Evolutionary conservation across 768 basidiomycete species (phyloP).

Genomic region (Mrakia blollopis): DNA sequence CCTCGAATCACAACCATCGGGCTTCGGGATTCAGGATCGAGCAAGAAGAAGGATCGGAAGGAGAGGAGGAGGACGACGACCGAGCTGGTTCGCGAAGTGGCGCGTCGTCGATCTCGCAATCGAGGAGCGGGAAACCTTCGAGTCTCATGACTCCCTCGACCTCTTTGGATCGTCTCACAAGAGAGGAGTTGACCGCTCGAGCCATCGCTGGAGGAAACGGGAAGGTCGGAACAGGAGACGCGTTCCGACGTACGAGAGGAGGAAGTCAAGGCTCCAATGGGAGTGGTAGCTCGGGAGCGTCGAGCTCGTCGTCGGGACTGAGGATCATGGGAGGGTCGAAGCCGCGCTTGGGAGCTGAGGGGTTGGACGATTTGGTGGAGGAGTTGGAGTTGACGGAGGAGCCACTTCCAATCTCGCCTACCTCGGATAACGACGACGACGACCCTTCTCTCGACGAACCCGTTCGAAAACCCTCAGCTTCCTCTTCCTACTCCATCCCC

Average conservation of each 20-base stretch:
- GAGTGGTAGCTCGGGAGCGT: background rate
- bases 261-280: slow-evolving; percentile 7
- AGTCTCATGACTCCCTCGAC: slow-evolving; percentile 24
- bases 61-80: background rate
- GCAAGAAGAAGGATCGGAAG: background rate
- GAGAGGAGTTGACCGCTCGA: background rate
- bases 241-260: background rate
- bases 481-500: background rate
- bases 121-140: background rate
- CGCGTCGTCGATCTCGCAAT: background rate
- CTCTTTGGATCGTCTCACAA: slow-evolving; percentile 5
- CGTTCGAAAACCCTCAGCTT: background rate
- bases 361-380: background rate
- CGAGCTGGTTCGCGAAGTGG: background rate
- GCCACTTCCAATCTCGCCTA: slow-evolving; percentile 4
- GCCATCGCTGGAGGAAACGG: background rate
- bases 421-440: background rate
- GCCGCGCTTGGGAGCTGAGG: slow-evolving; percentile 4
- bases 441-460: slow-evolving; percentile 7
- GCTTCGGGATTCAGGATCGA: background rate
- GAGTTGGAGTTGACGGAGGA: slow-evolving; percentile 24
- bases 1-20: background rate
- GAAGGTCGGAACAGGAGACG: background rate
- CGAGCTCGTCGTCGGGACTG: background rate
- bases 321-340: background rate